Evolutionary conservation across 2,329 filamentous ascomycete species (phyloP), one percentile per base, ranked within the genome.

Genomic region (Didymellaceae sp.): DNA sequence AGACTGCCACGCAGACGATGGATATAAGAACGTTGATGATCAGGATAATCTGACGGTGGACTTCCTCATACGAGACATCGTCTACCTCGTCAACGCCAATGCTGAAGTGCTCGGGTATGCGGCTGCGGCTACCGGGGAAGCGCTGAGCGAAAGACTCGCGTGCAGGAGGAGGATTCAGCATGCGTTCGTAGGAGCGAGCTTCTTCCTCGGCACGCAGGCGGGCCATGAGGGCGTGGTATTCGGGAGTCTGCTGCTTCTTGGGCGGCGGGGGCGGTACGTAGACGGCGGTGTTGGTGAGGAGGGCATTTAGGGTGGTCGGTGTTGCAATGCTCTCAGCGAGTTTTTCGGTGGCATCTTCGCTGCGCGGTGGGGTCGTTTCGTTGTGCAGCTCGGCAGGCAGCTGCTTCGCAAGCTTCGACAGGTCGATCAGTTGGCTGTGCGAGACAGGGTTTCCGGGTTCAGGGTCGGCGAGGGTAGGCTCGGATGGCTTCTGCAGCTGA

Each of bases 1-100:
- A 89, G 2, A 82, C 85, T 2, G 86, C 88, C 41, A 88, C 89
- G 34, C 92, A 90, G 2, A 93, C 77, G 44, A 97, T 89, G 42
- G 90, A 96, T 44, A 96, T 80, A 30, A 97, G 76, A 41, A 97
- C 91, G 71, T 97, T 99, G 64, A 96, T 81, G 42, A 97, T 91
- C 6, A 97, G 79, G 32, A 89, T 86, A 48, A 94, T 76, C 65
- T 94, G 90, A n/a, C 89, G 81, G 68, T 93, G 88, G 1, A 94
- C 80, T 53, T 94, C 89, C 26, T 83, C 81, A 57, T 86, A 86
- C 2, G 85, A 86, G 2, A 88, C 76, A 2, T 87, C 86, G 55
- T 90, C 88, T 8, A 77, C 74, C 26, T 77, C 75, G 40, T 69
- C 66, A 4, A 59, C 57, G 7, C 57, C 59, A 3, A 63, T 50